Conservation (phyloP, 495 filamentous ascomycete genomes). For the Penicillium samsonianum region DNA sequence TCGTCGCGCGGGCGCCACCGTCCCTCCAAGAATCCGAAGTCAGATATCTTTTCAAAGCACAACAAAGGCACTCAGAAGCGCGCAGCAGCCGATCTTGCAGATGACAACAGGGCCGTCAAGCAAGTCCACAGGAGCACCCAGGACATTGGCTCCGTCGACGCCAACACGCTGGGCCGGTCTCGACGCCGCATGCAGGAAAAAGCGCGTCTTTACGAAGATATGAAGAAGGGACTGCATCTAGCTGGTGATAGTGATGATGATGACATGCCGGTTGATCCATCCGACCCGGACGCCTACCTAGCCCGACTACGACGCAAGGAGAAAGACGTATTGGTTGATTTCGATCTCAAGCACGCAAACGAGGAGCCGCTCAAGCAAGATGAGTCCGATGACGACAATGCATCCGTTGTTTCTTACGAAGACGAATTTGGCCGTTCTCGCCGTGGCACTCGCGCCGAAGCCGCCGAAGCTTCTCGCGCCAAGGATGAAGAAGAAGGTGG, state of each 20-base stretch:
- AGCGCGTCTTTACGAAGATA: conserved; percentile 74
- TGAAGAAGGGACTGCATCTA: conserved; percentile 71
- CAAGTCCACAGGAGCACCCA: conserved; percentile 41
- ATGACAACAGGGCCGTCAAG: conserved; percentile 36
- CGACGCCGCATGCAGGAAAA: conserved; percentile 85
- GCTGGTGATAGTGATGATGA: conserved; percentile 47
- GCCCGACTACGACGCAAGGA: conserved; percentile 40
- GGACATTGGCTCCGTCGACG: conserved; percentile 46
- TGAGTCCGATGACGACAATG: conserved; percentile 46
- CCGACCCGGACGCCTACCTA: conserved; percentile 29
- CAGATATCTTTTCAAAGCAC: conserved; percentile 68
- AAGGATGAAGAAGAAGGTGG: conserved; percentile 41
- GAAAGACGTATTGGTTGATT: conserved; percentile 73
- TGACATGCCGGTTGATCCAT: conserved; percentile 30
- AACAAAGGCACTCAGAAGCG: conserved; percentile 71
- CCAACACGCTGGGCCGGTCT: conserved; percentile 56
- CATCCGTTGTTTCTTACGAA: conserved; percentile 73
- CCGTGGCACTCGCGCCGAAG: conserved; percentile 63
- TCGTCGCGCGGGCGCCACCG: conserved; percentile 59
- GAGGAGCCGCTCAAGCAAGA: conserved; percentile 43
- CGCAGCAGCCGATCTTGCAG: conserved; percentile 51
- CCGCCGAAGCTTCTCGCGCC: conserved; percentile 54
- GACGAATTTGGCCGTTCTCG: conserved; percentile 89
- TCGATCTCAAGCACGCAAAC: conserved; percentile 92
- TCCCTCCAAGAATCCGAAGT: conserved; percentile 62